Conservation (phyloP, 2,329 filamentous ascomycete species). For the Tolypocladium tropicale region DNA sequence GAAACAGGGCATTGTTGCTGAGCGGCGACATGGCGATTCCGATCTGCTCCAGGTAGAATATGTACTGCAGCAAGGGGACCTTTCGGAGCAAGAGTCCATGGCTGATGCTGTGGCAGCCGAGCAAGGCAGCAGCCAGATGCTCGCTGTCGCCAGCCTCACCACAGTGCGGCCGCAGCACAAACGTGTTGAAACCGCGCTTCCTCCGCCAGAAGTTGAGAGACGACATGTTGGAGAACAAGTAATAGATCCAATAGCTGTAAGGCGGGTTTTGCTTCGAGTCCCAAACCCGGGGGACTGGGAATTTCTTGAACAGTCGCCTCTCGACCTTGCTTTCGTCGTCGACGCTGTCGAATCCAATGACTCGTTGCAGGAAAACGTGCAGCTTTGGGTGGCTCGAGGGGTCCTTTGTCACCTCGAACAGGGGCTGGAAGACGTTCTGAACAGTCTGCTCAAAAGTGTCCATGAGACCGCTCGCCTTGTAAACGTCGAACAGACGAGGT, state of each 20-base stretch:
- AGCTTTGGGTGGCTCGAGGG: constrained; percentile 83
- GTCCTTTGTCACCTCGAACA: constrained; percentile 89
- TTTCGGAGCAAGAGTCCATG: constrained; percentile 89
- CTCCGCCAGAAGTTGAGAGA: constrained; percentile 90
- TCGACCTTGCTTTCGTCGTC: constrained; percentile 98
- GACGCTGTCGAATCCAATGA: constrained; percentile 94
- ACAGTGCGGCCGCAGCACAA: constrained; percentile 85
- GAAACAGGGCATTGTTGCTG: constrained; percentile 92
- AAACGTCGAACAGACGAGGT: constrained; percentile 88
- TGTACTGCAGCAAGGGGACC: constrained; percentile 87
- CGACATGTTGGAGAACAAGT: constrained; percentile 86
- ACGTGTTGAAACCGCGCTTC: constrained; percentile 89
- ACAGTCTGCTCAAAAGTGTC: constrained; percentile 84
- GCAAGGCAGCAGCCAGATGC: constrained; percentile 80
- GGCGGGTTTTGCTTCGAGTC: constrained; percentile 89
- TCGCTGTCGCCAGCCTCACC: constrained; percentile 96
- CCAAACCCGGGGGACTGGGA: constrained; percentile 83
- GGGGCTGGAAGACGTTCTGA: constrained; percentile 80
- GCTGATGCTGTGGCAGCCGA: constrained; percentile 95
- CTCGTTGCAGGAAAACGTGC: constrained; percentile 86
- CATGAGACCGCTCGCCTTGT: constrained; percentile 82
- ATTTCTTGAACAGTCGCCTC: constrained; percentile 88
- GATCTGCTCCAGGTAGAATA: constrained; percentile 97
- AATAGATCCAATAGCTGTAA: constrained; percentile 99
- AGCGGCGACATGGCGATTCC: constrained; percentile 99